Conservation (phyloP, 1,284 basidiomycete genomes). For the Termitomyces sp. region DNA sequence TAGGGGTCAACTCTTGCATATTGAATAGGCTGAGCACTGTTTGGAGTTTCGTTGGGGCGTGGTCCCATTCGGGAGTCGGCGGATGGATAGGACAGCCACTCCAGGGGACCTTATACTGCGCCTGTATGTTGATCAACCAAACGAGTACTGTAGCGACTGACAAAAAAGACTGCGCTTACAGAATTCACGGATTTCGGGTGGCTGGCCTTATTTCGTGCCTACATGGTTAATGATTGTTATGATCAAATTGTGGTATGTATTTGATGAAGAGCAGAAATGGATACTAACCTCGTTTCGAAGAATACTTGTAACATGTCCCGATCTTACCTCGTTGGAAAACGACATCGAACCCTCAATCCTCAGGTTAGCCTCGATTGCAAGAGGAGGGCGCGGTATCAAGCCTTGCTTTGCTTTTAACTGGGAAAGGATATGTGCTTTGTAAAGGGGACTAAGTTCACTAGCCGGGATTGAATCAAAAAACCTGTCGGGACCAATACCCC, state of each 20-base stretch:
- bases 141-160: not conserved
- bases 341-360: not conserved
- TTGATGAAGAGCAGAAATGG: not conserved
- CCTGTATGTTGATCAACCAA: too few species aligned
- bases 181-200: not conserved
- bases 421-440: not conserved
- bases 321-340: not conserved
- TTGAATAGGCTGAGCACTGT: not conserved
- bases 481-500: not conserved
- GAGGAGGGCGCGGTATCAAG: not conserved
- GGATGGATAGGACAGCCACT: not conserved
- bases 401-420: not conserved
- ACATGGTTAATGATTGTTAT: not conserved
- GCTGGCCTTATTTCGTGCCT: not conserved
- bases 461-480: not conserved
- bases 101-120: not conserved
- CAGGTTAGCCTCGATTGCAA: not conserved
- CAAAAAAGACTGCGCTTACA: not conserved
- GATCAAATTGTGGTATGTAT: not conserved
- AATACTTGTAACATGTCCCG: not conserved
- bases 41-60: not conserved
- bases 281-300: not conserved
- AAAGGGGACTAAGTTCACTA: not conserved
- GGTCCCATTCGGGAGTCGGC: not conserved
- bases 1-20: not conserved